phyloP scores from a whole-genome alignment of 2,329 filamentous ascomycete genomes.

The Xenoacremonium recifei region DNA sequence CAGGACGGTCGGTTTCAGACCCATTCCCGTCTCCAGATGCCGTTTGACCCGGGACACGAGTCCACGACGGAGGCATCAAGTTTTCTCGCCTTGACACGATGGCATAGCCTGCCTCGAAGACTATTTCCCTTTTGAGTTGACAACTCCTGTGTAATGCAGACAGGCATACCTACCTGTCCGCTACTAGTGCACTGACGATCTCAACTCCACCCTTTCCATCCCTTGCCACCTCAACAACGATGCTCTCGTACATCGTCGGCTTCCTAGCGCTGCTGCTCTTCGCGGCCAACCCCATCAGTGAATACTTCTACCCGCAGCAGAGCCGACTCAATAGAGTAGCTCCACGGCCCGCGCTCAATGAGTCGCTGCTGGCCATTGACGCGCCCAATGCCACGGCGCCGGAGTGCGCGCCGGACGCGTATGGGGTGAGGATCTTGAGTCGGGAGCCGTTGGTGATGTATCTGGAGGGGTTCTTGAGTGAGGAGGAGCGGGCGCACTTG shows the following conservation, averaged over 20 bases:
- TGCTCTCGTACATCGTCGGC: slow-evolving; percentile 46
- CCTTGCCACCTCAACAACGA: slow-evolving; percentile 16
- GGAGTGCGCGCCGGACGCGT: slow-evolving; percentile 40
- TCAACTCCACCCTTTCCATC: background rate
- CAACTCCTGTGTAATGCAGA: too few species aligned
- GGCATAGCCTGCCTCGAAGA: too few species aligned
- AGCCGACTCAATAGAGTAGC: slow-evolving; percentile 20
- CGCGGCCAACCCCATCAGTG: slow-evolving; percentile 42
- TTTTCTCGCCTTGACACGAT: too few species aligned
- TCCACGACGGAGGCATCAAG: too few species aligned
- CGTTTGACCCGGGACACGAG: too few species aligned
- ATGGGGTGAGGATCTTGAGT: slow-evolving; percentile 47
- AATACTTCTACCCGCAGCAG: slow-evolving; percentile 32
- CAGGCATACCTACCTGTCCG: too few species aligned
- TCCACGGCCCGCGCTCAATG: slow-evolving; percentile 47
- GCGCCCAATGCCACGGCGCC: slow-evolving; percentile 32
- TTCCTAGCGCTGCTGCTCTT: slow-evolving; percentile 42
- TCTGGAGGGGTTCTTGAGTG: slow-evolving; percentile 49
- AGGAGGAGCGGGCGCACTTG: slow-evolving; percentile 44
- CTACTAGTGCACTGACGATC: too few species aligned
- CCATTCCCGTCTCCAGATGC: too few species aligned
- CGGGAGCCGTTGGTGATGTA: slow-evolving; percentile 53
- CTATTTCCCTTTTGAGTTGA: too few species aligned
- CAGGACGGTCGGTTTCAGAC: too few species aligned
- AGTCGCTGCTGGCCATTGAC: slow-evolving; percentile 51